These are phyloP conservation scores for Verticillium longisporum DNA, from an alignment of 2,329 filamentous ascomycete genomes.

Conservation along the genomic window DNA sequence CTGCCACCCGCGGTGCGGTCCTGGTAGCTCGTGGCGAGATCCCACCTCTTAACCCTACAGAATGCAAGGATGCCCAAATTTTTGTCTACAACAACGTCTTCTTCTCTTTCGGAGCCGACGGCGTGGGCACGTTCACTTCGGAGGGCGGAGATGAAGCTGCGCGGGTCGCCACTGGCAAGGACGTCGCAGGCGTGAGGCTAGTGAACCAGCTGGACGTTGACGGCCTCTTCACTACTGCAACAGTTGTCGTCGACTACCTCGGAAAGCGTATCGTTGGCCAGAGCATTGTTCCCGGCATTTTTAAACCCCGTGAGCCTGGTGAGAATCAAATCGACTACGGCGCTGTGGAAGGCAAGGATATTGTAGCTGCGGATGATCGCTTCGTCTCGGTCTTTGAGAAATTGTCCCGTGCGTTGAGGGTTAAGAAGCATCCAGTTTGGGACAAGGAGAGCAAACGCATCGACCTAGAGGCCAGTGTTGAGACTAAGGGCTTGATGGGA, in stretches of 20 bases:
- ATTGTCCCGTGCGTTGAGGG: slow-evolving; percentile 80
- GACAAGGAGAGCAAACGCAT: slow-evolving; percentile 90
- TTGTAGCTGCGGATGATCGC: slow-evolving; percentile 82
- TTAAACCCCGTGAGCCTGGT: slow-evolving; percentile 94
- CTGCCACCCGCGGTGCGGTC: slow-evolving; percentile 84
- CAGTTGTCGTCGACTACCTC: slow-evolving; percentile 92
- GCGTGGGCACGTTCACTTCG: slow-evolving; percentile 91
- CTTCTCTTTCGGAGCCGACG: slow-evolving; percentile 96
- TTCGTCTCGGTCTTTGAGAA: slow-evolving; percentile 83
- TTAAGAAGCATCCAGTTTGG: slow-evolving; percentile 96
- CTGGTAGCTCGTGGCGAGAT: slow-evolving; percentile 90
- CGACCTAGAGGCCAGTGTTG: slow-evolving; percentile 89
- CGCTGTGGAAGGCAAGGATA: slow-evolving; percentile 93
- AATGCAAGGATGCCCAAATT: slow-evolving; percentile 88
- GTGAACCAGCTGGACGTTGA: slow-evolving; percentile 97
- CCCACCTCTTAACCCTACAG: slow-evolving; percentile 88
- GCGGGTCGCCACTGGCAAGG: slow-evolving; percentile 91
- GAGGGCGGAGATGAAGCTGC: slow-evolving; percentile 97
- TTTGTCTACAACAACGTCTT: slow-evolving; percentile 99
- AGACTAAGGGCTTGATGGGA: slow-evolving; percentile 95
- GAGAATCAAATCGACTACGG: slow-evolving; percentile 99
- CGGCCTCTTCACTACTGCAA: slow-evolving; percentile 90
- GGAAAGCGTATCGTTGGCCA: slow-evolving; percentile 96
- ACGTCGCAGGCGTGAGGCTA: slow-evolving; percentile 86
- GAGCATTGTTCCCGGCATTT: slow-evolving; percentile 97